Evolutionary conservation across 495 filamentous ascomycete genomes (phyloP).

Genomic region (Penicillium parvum): DNA sequence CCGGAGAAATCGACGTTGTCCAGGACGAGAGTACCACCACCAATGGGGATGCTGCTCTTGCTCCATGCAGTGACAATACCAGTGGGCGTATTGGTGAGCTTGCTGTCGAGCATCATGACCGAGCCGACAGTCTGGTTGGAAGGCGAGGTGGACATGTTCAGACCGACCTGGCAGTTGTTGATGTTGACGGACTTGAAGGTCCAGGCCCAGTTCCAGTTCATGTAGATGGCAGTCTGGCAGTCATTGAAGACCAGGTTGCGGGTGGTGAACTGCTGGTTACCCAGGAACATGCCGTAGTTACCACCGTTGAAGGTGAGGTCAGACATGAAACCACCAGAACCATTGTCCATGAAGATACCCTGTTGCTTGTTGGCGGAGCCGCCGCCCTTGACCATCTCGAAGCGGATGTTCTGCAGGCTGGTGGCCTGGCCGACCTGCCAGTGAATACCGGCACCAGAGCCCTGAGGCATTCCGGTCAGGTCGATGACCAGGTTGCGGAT

Average conservation of each 20-base stretch:
- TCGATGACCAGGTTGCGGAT: conserved; percentile 94
- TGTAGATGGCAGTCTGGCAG: conserved; percentile 81
- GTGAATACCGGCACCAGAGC: conserved; percentile 74
- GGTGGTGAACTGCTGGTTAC: conserved; percentile 93
- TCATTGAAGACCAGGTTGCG: conserved; percentile 87
- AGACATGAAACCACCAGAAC: conserved; percentile 80
- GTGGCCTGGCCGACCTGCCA: conserved; percentile 98
- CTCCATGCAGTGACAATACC: conserved; percentile 71
- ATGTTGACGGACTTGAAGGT: conserved; percentile 76
- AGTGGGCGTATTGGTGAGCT: conserved; percentile 64
- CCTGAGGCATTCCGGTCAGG: conserved; percentile 62
- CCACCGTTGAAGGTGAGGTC: conserved; percentile 89
- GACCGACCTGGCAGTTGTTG: conserved; percentile 72
- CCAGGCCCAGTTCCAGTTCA: conserved; percentile 97
- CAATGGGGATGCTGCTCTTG: conserved; percentile 52
- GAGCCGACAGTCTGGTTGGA: conserved; percentile 70
- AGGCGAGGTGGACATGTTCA: conserved; percentile 72
- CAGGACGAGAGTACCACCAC: conserved; percentile 74
- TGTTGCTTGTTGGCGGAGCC: conserved; percentile 68
- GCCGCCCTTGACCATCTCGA: conserved; percentile 78
- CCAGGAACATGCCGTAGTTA: conserved; percentile 76
- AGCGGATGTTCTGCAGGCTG: conserved; percentile 82
- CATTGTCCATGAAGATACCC: conserved; percentile 98
- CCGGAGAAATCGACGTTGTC: conserved; percentile 80
- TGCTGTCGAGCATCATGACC: conserved; percentile 75